phyloP scores from a whole-genome alignment of 1,284 basidiomycete species.

The Binderoboletus segoi region DNA sequence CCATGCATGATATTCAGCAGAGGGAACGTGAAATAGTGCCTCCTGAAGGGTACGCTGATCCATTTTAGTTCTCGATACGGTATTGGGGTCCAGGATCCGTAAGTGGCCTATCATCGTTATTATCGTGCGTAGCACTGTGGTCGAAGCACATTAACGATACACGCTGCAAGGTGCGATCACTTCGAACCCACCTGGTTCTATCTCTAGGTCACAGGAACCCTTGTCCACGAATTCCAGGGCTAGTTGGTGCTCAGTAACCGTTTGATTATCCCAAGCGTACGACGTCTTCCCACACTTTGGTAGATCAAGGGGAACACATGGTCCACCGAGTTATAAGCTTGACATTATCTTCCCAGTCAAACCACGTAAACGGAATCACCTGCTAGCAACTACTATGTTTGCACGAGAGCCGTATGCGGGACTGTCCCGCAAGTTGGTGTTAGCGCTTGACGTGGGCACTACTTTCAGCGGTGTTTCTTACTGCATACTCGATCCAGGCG shows the following conservation, averaged over 20 bases:
- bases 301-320: not conserved
- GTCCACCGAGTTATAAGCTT: constrained; percentile 10
- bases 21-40: constrained; percentile 2
- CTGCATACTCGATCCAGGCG: constrained; percentile 47
- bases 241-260: not conserved
- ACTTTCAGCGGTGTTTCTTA: constrained; percentile 55
- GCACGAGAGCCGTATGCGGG: constrained; percentile 35
- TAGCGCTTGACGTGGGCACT: constrained; percentile 54
- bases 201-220: not conserved
- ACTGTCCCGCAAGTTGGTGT: constrained; percentile 41
- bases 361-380: not conserved
- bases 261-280: not conserved
- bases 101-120: constrained; percentile 1
- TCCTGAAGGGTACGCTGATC: not conserved
- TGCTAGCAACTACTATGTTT: constrained; percentile 19
- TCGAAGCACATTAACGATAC: not conserved
- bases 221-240: not conserved
- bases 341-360: not conserved
- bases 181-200: not conserved
- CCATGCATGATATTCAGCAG: not conserved
- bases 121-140: not conserved
- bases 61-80: not conserved
- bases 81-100: not conserved
- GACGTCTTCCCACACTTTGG: not conserved
- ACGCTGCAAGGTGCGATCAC: constrained; percentile 5